A percentile compares a stretch with the other conserved stretches of the same genome.
phyloP scores from a whole-genome alignment of 179 eudicot genomes.

The Vitellaria paradoxa region DNA sequence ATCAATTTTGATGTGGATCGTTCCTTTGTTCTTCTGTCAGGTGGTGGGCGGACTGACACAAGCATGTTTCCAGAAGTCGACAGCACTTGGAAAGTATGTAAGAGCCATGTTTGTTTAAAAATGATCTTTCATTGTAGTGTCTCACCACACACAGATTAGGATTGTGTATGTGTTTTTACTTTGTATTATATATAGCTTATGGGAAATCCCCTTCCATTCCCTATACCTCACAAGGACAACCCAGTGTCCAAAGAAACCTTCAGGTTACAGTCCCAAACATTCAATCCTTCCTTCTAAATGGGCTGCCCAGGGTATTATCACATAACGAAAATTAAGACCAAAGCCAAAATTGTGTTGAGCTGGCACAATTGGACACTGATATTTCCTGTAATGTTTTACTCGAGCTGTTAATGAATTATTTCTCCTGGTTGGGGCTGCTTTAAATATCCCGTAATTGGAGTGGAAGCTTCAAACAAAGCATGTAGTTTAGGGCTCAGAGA shows the following conservation, averaged over 20 bases:
- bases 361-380: too few species aligned
- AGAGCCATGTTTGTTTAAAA: constrained; percentile 2
- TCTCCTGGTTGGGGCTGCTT: too few species aligned
- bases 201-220: not conserved
- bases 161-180: not conserved
- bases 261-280: not conserved
- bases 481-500: too few species aligned
- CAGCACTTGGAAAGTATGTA: constrained; percentile 82
- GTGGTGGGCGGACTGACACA: constrained; percentile 51
- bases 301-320: not conserved
- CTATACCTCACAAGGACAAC: not conserved
- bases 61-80: constrained; percentile 84
- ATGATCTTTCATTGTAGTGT: not conserved
- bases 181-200: too few species aligned
- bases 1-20: not conserved
- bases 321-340: not conserved
- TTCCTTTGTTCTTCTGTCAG: constrained; percentile 23
- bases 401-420: too few species aligned
- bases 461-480: too few species aligned
- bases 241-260: not conserved
- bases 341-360: too few species aligned
- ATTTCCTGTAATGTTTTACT: too few species aligned
- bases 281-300: not conserved
- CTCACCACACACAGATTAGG: not conserved
- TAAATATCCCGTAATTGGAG: too few species aligned